Percentiles rank a stretch among this genome's conserved stretches.
Conservation (phyloP, 1,284 basidiomycete species). For the Prillingera fragicola region DNA sequence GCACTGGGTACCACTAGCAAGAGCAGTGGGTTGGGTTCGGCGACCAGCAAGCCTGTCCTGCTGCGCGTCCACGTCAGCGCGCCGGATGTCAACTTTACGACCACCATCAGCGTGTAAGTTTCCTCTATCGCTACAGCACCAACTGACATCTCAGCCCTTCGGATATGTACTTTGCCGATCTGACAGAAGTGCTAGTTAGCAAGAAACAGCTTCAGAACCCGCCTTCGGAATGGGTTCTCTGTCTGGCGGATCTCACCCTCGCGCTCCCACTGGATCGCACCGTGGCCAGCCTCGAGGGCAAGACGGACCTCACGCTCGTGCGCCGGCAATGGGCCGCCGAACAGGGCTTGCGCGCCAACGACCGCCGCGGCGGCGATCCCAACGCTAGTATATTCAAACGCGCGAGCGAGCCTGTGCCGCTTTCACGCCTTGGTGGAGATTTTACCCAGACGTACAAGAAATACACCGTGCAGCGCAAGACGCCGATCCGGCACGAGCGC, state of each 20-base stretch:
- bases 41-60: slow-evolving; percentile 53
- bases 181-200: slow-evolving; percentile 76
- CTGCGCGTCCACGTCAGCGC: slow-evolving; percentile 71
- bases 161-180: slow-evolving; percentile 97
- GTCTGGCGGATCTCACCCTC: slow-evolving; percentile 70
- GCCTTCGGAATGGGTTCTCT: slow-evolving; percentile 75
- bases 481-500: slow-evolving; percentile 87
- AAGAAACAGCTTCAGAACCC: slow-evolving; percentile 64
- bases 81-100: slow-evolving; percentile 73
- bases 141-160: slow-evolving; percentile 57
- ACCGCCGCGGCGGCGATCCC: slow-evolving; percentile 63
- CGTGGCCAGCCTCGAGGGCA: slow-evolving; percentile 83
- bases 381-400: slow-evolving; percentile 91
- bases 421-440: slow-evolving; percentile 53
- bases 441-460: slow-evolving; percentile 70
- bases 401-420: slow-evolving; percentile 64
- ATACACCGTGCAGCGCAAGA: slow-evolving; percentile 90
- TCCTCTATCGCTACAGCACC: not conserved
- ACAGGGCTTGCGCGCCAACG: slow-evolving; percentile 53
- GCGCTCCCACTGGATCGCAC: slow-evolving; percentile 92
- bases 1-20: too few relatives aligned
- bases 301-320: slow-evolving; percentile 75
- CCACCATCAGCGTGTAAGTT: slow-evolving; percentile 79
- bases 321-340: slow-evolving; percentile 68
- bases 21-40: slow-evolving; percentile 15